phyloP scores from a whole-genome alignment of 306 rosid species.

The Alnus glutinosa region DNA sequence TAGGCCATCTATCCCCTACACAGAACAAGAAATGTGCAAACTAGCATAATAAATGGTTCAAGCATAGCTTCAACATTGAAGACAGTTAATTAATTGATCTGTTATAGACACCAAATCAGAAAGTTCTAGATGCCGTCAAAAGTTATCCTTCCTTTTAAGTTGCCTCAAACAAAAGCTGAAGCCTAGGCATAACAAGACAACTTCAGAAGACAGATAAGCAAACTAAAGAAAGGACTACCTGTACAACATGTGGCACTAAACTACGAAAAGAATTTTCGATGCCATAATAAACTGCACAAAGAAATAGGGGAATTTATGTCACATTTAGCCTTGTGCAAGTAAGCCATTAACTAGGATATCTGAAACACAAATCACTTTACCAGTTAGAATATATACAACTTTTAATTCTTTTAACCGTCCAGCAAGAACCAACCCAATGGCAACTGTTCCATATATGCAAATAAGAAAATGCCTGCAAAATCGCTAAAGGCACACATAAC shows the following conservation, averaged over 20 bases:
- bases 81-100: neutral
- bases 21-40: neutral
- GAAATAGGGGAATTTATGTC: constrained; percentile 22
- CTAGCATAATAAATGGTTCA: neutral
- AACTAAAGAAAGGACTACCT: constrained; percentile 44
- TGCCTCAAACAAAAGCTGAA: neutral
- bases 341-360: constrained; percentile 8
- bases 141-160: neutral
- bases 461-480: constrained; percentile 84
- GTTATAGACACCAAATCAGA: neutral
- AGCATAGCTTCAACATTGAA: neutral
- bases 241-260: constrained; percentile 80
- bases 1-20: neutral
- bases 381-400: constrained; percentile 71
- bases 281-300: constrained; percentile 78
- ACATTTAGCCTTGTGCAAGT: constrained; percentile 32
- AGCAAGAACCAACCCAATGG: constrained; percentile 68
- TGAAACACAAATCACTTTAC: constrained; percentile 40
- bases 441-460: constrained; percentile 77
- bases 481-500: constrained; percentile 33
- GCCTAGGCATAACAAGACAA: neutral
- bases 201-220: neutral
- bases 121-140: neutral
- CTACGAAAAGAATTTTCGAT: constrained; percentile 61
- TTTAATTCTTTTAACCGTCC: constrained; percentile 70